Percentiles rank a stretch among this genome's conserved stretches.
phyloP scores from a whole-genome alignment of 805 yeast genomes.

The Starmerella vaccinii region DNA sequence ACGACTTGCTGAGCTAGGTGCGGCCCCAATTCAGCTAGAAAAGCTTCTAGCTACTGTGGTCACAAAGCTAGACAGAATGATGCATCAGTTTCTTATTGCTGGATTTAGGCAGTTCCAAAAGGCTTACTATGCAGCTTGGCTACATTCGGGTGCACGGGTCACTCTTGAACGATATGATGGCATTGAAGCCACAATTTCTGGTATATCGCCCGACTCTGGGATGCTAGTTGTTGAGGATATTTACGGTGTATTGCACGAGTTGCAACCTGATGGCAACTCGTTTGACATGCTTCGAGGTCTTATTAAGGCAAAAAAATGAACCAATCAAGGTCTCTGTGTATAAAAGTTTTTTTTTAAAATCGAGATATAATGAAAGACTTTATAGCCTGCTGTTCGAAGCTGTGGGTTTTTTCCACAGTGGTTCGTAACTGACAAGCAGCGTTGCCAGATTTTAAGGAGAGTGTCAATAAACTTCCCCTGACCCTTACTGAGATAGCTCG shows the following conservation, averaged over 20 bases:
- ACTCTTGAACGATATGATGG: slow-evolving; percentile 47
- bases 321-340: too few relatives aligned
- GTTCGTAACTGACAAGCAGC: too few relatives aligned
- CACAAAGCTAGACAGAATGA: slow-evolving; percentile 53
- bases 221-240: slow-evolving; percentile 57
- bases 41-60: slow-evolving; percentile 57
- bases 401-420: too few relatives aligned
- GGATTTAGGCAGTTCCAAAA: slow-evolving; percentile 63
- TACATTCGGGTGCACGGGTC: slow-evolving; percentile 68
- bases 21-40: slow-evolving; percentile 40
- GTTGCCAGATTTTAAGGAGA: too few relatives aligned
- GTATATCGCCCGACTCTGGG: slow-evolving; percentile 80
- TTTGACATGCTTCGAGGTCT: slow-evolving; percentile 90
- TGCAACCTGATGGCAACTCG: slow-evolving; percentile 96
- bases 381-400: too few relatives aligned
- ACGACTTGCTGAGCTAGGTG: slow-evolving; percentile 54
- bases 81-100: slow-evolving; percentile 39
- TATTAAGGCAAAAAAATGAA: slow-evolving; percentile 35
- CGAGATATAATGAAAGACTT: too few relatives aligned
- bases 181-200: slow-evolving; percentile 54
- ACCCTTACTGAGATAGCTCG: neutral
- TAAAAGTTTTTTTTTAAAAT: too few relatives aligned
- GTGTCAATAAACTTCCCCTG: neutral
- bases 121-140: slow-evolving; percentile 75
- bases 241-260: slow-evolving; percentile 50